Conservation (phyloP, 2,329 filamentous ascomycete genomes). For the Pseudogymnoascus destructans region DNA sequence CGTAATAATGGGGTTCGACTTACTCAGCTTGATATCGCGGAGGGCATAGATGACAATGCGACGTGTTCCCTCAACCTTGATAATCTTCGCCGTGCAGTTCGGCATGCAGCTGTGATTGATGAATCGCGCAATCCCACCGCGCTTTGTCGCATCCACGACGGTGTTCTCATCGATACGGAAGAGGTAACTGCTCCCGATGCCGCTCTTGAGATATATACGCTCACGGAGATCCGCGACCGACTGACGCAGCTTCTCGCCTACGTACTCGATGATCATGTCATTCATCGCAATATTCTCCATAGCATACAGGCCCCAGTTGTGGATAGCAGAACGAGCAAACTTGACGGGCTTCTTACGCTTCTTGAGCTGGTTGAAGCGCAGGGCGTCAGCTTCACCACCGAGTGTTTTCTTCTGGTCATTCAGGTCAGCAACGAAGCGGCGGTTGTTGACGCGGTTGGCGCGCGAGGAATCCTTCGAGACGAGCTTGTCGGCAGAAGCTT, state of each 20-base stretch:
- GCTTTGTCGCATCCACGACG: conserved; percentile 95
- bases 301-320: conserved; percentile 96
- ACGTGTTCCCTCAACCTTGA: conserved; percentile 95
- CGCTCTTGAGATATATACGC: conserved; percentile 82
- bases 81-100: conserved; percentile 98
- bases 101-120: conserved; percentile 98
- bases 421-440: conserved; percentile 84
- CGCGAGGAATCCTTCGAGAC: conserved; percentile 81
- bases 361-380: conserved; percentile 98
- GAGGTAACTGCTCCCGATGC: conserved; percentile 91
- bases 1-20: conserved; percentile 30
- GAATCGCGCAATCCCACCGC: conserved; percentile 93
- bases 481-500: conserved; percentile 65
- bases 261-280: conserved; percentile 99
- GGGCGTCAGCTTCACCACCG: conserved; percentile 72
- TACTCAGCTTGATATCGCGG: conserved; percentile 88
- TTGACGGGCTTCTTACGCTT: conserved; percentile 99
- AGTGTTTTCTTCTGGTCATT: conserved; percentile 86
- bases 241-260: conserved; percentile 92
- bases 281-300: conserved; percentile 95
- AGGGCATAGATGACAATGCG: conserved; percentile 97
- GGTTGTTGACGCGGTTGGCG: conserved; percentile 89
- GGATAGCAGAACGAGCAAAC: conserved; percentile 92
- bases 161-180: conserved; percentile 98
- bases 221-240: conserved; percentile 96